Conservation (phyloP, 106 monocot genomes). For the Dendrobium catenatum region DNA sequence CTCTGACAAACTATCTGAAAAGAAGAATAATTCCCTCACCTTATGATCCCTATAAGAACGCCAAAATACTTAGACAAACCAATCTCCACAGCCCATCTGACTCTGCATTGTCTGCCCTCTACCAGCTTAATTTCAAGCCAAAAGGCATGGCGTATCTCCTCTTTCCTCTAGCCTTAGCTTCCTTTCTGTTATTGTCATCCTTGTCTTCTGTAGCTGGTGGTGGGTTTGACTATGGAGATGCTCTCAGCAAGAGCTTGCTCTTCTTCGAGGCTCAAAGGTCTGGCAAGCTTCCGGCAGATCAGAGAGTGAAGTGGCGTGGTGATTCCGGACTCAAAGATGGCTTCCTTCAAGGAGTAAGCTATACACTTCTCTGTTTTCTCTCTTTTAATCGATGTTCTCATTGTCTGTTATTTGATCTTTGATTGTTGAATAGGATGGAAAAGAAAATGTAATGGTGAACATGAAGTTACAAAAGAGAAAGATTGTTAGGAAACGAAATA, state of each 20-base stretch:
- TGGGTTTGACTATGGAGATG: slow-evolving; percentile 50
- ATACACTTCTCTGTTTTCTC: background rate
- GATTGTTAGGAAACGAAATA: too few species aligned
- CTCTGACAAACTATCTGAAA: background rate
- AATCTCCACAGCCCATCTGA: too few species aligned
- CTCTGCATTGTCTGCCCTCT: too few species aligned
- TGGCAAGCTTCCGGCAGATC: slow-evolving; percentile 64
- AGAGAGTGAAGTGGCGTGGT: slow-evolving; percentile 71
- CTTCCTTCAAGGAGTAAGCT: slow-evolving; percentile 41
- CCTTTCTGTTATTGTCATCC: background rate
- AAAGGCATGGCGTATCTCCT: background rate
- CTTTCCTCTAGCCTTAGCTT: background rate
- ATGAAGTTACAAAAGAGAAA: too few species aligned
- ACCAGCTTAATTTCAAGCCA: too few species aligned
- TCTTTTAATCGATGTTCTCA: background rate
- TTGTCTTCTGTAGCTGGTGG: background rate
- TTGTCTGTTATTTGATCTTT: background rate
- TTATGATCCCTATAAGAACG: background rate
- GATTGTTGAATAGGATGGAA: too few species aligned
- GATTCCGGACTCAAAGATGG: slow-evolving; percentile 86
- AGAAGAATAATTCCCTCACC: background rate
- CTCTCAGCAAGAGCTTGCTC: slow-evolving; percentile 65
- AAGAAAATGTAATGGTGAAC: too few species aligned
- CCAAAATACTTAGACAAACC: background rate
- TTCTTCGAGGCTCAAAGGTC: slow-evolving; percentile 99